Percentiles rank a stretch among this genome's conserved stretches.
Evolutionary conservation across 371 early-diverging fungal genomes (phyloP).

Genomic region (Apophysomyces ossiformis): DNA sequence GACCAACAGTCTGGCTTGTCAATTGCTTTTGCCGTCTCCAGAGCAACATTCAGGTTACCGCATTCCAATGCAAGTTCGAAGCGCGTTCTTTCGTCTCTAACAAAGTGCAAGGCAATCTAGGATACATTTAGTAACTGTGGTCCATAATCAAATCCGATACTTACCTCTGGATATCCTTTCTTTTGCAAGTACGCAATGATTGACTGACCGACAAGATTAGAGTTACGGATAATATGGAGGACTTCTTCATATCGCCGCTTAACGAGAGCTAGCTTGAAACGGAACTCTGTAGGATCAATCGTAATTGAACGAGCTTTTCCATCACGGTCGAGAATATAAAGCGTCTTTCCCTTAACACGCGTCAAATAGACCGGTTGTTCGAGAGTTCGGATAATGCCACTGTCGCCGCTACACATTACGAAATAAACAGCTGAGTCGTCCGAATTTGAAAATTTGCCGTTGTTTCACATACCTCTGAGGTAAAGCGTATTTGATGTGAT

Average conservation of each 20-base stretch:
- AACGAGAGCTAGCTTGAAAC: conserved; percentile 95
- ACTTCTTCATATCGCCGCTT: conserved; percentile 92
- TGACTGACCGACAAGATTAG: conserved; percentile 96
- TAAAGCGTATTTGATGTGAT: conserved; percentile 98
- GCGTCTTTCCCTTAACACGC: conserved; percentile 80
- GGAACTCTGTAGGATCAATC: conserved; percentile 97
- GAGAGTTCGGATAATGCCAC: conserved; percentile 94
- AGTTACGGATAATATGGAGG: conserved; percentile 90
- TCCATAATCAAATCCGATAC: neutral
- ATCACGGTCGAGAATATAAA: conserved; percentile 89
- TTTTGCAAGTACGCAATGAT: conserved; percentile 98
- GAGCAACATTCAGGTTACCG: conserved; percentile 91
- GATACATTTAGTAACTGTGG: neutral
- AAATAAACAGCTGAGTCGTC: neutral
- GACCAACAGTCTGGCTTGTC: conserved; percentile 90
- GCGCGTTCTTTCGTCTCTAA: conserved; percentile 92
- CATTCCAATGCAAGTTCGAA: conserved; percentile 97
- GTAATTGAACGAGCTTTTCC: conserved; percentile 82
- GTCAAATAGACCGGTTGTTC: conserved; percentile 95
- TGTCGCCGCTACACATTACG: conserved; percentile 63
- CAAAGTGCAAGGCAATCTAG: conserved; percentile 96
- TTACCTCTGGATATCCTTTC: conserved; percentile 95
- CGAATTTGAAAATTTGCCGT: neutral
- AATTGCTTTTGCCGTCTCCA: conserved; percentile 88
- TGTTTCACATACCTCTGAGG: conserved; percentile 78